These are phyloP conservation scores for Scutellaria barbata DNA, from an alignment of 257 asterid genomes.

Conservation along the genomic window DNA sequence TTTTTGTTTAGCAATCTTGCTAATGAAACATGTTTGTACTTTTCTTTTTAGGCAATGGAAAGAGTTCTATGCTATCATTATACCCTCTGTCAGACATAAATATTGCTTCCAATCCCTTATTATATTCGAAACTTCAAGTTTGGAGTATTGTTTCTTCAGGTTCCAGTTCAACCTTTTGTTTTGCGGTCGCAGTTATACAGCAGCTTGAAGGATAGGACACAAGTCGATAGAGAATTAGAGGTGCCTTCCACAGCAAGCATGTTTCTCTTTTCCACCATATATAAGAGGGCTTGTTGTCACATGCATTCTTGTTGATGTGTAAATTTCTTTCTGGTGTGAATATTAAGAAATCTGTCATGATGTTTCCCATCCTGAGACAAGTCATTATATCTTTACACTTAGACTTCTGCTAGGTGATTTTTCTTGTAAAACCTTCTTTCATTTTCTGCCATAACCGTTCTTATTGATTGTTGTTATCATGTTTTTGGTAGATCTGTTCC, in stretches of 20 bases:
- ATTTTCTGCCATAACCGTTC: background rate
- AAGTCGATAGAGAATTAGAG: slow-evolving; percentile 97
- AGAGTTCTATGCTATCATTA: slow-evolving; percentile 11
- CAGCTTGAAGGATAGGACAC: slow-evolving; percentile 93
- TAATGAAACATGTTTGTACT: background rate
- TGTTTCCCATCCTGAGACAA: background rate
- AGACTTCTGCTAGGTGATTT: background rate
- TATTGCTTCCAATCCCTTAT: slow-evolving; percentile 22
- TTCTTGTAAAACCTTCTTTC: background rate
- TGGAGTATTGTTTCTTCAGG: slow-evolving; percentile 50
- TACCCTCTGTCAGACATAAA: background rate
- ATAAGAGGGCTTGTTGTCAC: background rate
- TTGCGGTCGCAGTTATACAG: slow-evolving; percentile 88
- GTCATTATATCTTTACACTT: background rate
- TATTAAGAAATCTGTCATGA: background rate
- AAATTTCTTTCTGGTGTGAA: background rate
- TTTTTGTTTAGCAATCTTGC: background rate
- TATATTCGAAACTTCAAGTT: background rate
- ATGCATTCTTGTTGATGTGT: slow-evolving; percentile 23
- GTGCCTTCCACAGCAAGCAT: background rate
- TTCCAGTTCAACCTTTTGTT: slow-evolving; percentile 76
- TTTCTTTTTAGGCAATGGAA: background rate
- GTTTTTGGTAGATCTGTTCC: background rate
- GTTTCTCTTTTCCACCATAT: background rate
- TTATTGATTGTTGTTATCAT: background rate